Percentiles rank a stretch among this genome's conserved stretches.
Conservation (phyloP, 352 stramenopile species). For the Pythium guiyangense region DNA sequence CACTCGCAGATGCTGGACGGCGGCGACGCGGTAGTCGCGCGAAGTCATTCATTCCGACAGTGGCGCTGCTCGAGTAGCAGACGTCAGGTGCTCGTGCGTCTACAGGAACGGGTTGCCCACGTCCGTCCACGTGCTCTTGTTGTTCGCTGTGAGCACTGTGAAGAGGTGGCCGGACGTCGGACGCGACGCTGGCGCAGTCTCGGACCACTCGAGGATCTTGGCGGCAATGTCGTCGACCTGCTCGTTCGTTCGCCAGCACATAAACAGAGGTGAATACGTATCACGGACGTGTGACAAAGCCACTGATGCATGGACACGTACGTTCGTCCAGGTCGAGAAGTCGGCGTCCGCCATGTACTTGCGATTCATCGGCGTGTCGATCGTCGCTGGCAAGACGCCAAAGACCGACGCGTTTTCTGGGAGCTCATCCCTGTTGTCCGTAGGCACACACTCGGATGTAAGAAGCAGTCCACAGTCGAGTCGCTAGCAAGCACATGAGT, state of each 20-base stretch:
- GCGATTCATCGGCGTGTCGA: constrained; percentile 88
- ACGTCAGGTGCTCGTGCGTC: no score
- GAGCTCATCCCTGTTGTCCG: constrained; percentile 35
- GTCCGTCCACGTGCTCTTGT: constrained; percentile 57
- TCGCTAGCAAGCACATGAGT: no score
- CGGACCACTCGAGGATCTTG: constrained; percentile 74
- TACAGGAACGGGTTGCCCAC: constrained; percentile 66
- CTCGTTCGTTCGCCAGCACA: neutral
- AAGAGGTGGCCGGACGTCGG: constrained; percentile 67
- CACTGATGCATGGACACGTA: constrained; percentile 20
- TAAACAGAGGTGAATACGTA: neutral
- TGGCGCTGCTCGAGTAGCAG: no score
- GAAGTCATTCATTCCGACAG: no score
- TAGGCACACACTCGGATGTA: no score
- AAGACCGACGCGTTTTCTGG: constrained; percentile 46
- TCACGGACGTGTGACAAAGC: neutral
- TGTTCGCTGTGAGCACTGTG: constrained; percentile 55
- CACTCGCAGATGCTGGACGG: no score
- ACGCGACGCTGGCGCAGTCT: constrained; percentile 28
- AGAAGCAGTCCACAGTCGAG: no score
- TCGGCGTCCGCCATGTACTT: constrained; percentile 85
- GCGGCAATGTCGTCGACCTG: constrained; percentile 65
- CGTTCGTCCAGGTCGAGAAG: constrained; percentile 79
- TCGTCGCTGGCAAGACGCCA: constrained; percentile 71
- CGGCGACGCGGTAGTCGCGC: no score